These are phyloP conservation scores for Penicillium sclerotiorum DNA, from an alignment of 2,329 filamentous ascomycete genomes.

Conservation along the genomic window DNA sequence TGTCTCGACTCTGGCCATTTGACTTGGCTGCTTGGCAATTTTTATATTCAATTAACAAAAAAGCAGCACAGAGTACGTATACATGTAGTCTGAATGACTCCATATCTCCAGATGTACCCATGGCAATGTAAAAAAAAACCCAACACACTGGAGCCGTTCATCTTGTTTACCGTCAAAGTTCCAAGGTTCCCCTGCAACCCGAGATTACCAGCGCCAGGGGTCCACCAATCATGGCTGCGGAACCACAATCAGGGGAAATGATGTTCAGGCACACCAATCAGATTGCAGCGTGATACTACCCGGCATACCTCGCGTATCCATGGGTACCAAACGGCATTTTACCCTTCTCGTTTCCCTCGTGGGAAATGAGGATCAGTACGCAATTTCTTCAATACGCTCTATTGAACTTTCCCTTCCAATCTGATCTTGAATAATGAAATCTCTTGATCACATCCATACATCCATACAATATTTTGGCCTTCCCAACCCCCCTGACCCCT, in stretches of 20 bases:
- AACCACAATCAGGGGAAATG: slow-evolving; percentile 8
- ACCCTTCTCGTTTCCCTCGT: neutral
- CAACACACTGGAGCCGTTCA: no score
- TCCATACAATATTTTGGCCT: no score
- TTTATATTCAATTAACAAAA: no score
- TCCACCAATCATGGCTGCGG: slow-evolving; percentile 24
- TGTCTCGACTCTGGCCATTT: neutral
- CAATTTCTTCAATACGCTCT: neutral
- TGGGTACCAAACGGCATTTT: slow-evolving; percentile 16
- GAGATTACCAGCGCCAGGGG: slow-evolving; percentile 21
- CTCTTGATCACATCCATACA: no score
- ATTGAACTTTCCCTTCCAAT: slow-evolving; percentile 9
- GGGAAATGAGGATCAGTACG: neutral
- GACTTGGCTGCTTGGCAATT: no score
- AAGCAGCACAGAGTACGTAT: no score
- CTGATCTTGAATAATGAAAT: slow-evolving; percentile 5
- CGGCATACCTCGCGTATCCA: slow-evolving; percentile 25
- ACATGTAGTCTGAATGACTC: no score
- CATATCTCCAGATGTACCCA: no score
- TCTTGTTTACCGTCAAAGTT: no score
- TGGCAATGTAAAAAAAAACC: no score
- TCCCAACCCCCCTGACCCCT: no score
- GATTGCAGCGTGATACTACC: neutral
- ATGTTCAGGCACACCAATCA: slow-evolving; percentile 39
- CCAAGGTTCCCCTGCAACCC: no score